Base-by-base conservation (phyloP, 176 grass and related monocot genomes). In the Aechmea fasciata region DNA sequence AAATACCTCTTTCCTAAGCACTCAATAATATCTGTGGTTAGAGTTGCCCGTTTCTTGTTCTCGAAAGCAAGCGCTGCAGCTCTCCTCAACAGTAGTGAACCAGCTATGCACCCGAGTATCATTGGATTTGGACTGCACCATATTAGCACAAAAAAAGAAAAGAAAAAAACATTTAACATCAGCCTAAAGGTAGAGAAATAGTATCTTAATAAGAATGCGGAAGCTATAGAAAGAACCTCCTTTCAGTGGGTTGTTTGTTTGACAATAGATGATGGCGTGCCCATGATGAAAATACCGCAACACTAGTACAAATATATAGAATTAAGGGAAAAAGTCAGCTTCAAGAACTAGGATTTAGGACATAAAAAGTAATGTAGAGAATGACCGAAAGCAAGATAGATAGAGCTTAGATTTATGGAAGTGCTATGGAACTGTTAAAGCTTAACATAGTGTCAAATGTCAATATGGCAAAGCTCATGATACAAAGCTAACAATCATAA, bases 261-360 rank as follows among this genome's bases (percentile, higher is more conserved):
- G 81, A 71, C 59, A 74, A 70, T 57, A 89, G 47, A 83, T 85
- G 77, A 1, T 81, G 81, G 0, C 10, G 78, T 65, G 83, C 88
- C 88, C 88, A 96, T 0, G 86, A 87, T 65, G 86, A 76, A 84
- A 96, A 96, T 70, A 96, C 86, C 9, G 86, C 88, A 68, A 92
- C 88, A 68, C 93, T 92, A 13, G 10, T 54, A 81, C n/a, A 76
- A 67, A 57, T 14, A 71, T 51, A 11, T 68, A 48, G 8, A 26
- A 48, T 51, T 73, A 51, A 75, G 24, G 49, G 1, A 84, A 62
- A 9, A 22, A 81, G 54, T 24, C 11, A 78, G n/a, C 13, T 3
- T 50, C 70, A 51, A 66, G 52, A 11, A 63, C 11, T 9, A 73
- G n/a, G 17, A 33, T 61, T 13, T 71, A 73, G 28, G 50, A 25